Evolutionary conservation across 2,329 filamentous ascomycete species (phyloP), one percentile per base, ranked within the genome.

Genomic region (Thelonectria blattea): DNA sequence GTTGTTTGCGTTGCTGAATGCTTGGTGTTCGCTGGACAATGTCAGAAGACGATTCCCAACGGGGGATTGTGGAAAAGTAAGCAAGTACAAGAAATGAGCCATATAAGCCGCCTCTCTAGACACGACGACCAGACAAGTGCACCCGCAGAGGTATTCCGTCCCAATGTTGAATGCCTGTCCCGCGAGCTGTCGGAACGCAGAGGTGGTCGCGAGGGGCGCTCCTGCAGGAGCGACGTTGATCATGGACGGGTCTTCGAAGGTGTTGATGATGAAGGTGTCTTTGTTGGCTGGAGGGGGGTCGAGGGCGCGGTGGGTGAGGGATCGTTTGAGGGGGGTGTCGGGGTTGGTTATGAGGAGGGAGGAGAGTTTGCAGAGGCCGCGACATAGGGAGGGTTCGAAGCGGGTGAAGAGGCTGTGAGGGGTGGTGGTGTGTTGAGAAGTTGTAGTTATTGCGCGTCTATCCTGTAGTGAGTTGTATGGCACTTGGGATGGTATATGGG

Each of bases 101-200:
- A 52, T 52, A 18, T 41, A 52, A 3, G 41, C 49, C 9, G 37
- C 49, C 17, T 52, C 49, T 42, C 42, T 12, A 5, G 49, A 52
- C 9, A 52, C 49, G 7, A 52, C 37, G 12, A 34, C 27, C 6
- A 52, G 49, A 9, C 41, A 6, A 11, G 34, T 42, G 8, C 49
- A 52, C 14, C 49, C 49, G 37, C 49, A 52, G 41, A 52, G 49
- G 1, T 2, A 2, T 5, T 27, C 2, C 3, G 49, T 39, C 17
- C 49, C 49, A 8, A 42, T 3, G 3, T 20, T 30, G 14, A 41
- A 12, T 6, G 6, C 5, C 15, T 10, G 3, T 14, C 9, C 8
- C 8, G 9, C 34, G 10, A 52, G 42, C 12, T 17, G 2, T 7
- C 8, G 8, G 20, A 27, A 52, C 5, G 18, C 49, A 2, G 49